These are phyloP conservation scores for Penicillium brevicompactum DNA, from an alignment of 2,329 filamentous ascomycete genomes.

Conservation along the genomic window DNA sequence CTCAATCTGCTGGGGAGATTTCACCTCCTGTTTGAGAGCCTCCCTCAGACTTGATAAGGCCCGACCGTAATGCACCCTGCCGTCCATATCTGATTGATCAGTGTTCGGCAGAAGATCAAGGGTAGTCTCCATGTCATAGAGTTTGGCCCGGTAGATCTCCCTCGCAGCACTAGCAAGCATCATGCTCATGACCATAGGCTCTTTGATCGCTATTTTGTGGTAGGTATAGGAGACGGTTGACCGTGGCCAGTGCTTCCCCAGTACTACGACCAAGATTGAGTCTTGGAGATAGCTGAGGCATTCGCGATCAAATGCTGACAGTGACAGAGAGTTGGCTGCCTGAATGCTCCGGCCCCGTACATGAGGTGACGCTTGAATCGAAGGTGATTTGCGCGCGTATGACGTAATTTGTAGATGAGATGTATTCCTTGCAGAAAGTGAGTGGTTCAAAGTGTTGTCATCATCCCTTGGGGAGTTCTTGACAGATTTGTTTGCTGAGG, in stretches of 20 bases:
- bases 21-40: slow-evolving; percentile 27
- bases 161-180: slow-evolving; percentile 28
- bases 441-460: neutral
- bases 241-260: slow-evolving; percentile 33
- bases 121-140: slow-evolving; percentile 16
- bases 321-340: slow-evolving; percentile 25
- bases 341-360: slow-evolving; percentile 12
- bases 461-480: neutral
- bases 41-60: slow-evolving; percentile 27
- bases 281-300: slow-evolving; percentile 26
- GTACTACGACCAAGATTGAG: slow-evolving; percentile 27
- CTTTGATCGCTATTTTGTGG: slow-evolving; percentile 26
- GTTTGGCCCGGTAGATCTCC: slow-evolving; percentile 23
- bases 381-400: neutral
- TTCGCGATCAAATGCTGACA: slow-evolving; percentile 25
- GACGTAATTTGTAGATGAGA: neutral
- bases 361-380: slow-evolving; percentile 9
- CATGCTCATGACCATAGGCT: slow-evolving; percentile 35
- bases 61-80: slow-evolving; percentile 27
- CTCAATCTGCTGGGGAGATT: slow-evolving; percentile 24
- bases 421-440: neutral
- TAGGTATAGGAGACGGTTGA: slow-evolving; percentile 30
- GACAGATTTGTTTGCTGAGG: neutral
- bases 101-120: slow-evolving; percentile 1
- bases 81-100: slow-evolving; percentile 21